Evolutionary conservation across 257 asterid species (phyloP).

Genomic region (Paulownia fortunei): DNA sequence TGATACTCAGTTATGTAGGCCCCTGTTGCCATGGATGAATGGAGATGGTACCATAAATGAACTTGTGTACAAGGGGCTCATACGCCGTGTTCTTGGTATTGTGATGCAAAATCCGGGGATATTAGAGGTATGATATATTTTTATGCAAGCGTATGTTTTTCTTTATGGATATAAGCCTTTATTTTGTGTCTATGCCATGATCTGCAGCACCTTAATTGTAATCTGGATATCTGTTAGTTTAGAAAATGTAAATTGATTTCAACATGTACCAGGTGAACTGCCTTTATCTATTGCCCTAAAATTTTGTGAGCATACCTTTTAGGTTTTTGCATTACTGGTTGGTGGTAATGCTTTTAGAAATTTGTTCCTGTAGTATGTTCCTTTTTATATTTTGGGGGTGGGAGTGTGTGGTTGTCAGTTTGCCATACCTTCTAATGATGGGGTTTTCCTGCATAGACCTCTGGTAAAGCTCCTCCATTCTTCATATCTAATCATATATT

Average conservation of each 20-base stretch:
- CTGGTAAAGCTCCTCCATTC: constrained; percentile 10
- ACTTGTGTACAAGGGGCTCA: constrained; percentile 82
- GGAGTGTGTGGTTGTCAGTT: neutral
- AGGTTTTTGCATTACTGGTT: neutral
- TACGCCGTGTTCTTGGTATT: constrained; percentile 76
- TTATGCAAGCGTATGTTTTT: constrained; percentile 5
- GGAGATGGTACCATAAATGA: constrained; percentile 88
- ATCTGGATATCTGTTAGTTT: neutral
- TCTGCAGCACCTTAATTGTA: constrained; percentile 4
- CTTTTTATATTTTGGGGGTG: too few species aligned
- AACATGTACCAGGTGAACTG: constrained; percentile 4
- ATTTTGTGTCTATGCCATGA: neutral
- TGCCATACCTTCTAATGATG: neutral
- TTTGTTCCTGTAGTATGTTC: neutral
- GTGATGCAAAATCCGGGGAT: constrained; percentile 97
- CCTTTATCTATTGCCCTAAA: neutral
- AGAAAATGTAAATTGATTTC: neutral
- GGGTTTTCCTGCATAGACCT: neutral
- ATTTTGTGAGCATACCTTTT: neutral
- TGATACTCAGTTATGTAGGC: constrained; percentile 52
- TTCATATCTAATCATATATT: constrained; percentile 7
- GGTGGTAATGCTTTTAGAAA: neutral
- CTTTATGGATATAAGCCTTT: constrained; percentile 2
- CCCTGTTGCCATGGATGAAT: constrained; percentile 87
- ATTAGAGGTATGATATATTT: constrained; percentile 60